Evolutionary conservation across 2,329 filamentous ascomycete species (phyloP), one percentile per base, ranked within the genome.

Genomic region (Pseudogymnoascus sp.): DNA sequence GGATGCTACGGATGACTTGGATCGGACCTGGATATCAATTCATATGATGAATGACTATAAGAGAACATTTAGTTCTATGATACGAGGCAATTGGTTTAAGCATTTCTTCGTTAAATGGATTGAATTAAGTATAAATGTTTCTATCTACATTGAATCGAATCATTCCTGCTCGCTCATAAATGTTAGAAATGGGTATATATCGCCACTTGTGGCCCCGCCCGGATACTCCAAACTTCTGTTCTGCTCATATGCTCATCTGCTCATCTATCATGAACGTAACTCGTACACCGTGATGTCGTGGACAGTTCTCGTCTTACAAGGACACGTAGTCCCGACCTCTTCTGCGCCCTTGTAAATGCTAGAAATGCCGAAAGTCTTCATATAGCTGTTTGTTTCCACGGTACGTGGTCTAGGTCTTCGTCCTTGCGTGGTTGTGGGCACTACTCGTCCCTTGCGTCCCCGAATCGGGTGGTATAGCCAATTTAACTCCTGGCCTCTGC

Each of bases 111-210:
- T 31, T 16, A 52, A 52, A 31, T 52, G 45, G 45, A 52, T 52
- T 52, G 45, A 31, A 52, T 52, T 31, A 52, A 52, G 8, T 52
- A 52, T 52, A 52, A 52, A 16, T 52, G 25, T 31, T 18, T 52
- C 45, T 52, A 52, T 31, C 45, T 52, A 18, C 45, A 52, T 52
- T 6, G 45, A 52, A 52, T 52, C 14, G 25, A 52, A 52, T 6
- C 45, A 7, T 52, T 25, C 45, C 25, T 52, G 45, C 45, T 18
- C 25, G 45, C n/a, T 52, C 45, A 18, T 52, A 52, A 52, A 52
- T 31, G 11, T 52, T 52, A n/a, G 45, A 52, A 52, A 52, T 52
- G 45, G 45, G 45, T 52, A 52, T 52, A 52, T 52, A 52, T 31
- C 45, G 45, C 45, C 45, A 16, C 45, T 52, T 23, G 28, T 52